Conservation (phyloP, 352 stramenopile species). For the Phytophthora agathidicida region DNA sequence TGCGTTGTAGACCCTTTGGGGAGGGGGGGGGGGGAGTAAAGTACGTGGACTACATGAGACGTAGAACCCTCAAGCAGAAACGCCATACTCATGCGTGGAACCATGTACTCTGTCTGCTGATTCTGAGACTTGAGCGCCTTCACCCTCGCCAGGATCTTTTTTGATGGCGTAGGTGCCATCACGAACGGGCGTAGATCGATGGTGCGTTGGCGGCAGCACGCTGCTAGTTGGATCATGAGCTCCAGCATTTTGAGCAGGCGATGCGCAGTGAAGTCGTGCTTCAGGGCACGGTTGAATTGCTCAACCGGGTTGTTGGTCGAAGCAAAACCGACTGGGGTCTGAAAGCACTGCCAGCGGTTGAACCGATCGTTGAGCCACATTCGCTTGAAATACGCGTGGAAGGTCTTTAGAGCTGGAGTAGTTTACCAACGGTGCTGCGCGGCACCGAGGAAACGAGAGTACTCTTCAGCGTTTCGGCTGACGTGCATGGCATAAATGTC, state of each 20-base stretch:
- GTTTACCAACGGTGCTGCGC: neutral
- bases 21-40: no score
- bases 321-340: constrained; percentile 7
- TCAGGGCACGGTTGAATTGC: no score
- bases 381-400: neutral
- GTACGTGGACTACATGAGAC: no score
- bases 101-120: neutral
- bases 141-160: neutral
- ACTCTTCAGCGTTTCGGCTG: neutral
- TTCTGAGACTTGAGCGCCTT: neutral
- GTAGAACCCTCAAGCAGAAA: neutral
- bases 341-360: constrained; percentile 20
- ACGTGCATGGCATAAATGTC: constrained; percentile 32
- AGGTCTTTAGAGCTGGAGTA: neutral
- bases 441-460: neutral
- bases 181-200: neutral
- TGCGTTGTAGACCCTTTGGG: no score
- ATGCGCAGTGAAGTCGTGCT: constrained; percentile 21
- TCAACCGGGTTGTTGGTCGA: constrained; percentile 38
- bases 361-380: constrained; percentile 11
- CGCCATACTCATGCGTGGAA: neutral
- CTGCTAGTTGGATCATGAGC: neutral
- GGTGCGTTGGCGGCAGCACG: neutral
- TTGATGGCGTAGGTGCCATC: neutral
- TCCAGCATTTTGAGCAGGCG: neutral